Conservation (phyloP, 75 land plant species). For the Cupressus sempervirens region DNA sequence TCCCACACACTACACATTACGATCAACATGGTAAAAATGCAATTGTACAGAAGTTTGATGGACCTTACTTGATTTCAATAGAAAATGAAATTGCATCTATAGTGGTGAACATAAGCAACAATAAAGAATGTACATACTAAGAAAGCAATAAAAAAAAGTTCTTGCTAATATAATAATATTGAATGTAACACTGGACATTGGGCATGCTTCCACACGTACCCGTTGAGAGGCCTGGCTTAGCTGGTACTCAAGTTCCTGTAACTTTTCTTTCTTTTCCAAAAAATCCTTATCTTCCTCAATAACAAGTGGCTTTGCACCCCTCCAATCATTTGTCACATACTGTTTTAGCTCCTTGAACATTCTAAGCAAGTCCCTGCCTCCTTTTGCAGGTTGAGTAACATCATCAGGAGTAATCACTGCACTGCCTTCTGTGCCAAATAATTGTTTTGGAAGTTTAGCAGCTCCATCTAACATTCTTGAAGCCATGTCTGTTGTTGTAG, state of each 20-base stretch:
- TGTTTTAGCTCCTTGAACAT: constrained; percentile 29
- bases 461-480: constrained; percentile 35
- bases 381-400: constrained; percentile 28
- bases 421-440: constrained; percentile 24
- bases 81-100: neutral
- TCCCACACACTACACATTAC: neutral
- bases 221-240: constrained; percentile 26
- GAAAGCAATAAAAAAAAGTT: neutral
- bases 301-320: constrained; percentile 25
- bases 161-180: neutral
- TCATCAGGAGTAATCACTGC: constrained; percentile 20
- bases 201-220: constrained; percentile 10
- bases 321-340: constrained; percentile 32
- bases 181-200: neutral
- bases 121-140: neutral
- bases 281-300: constrained; percentile 29
- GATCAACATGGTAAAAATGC: neutral
- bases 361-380: constrained; percentile 27
- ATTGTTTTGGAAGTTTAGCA: constrained; percentile 28
- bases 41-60: neutral
- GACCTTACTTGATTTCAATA: neutral
- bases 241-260: constrained; percentile 17
- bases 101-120: neutral
- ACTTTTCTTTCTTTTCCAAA: constrained; percentile 27
- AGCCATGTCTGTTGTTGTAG: constrained; percentile 26